phyloP scores from a whole-genome alignment of 2,329 filamentous ascomycete species.

The Alternaria longipes region DNA sequence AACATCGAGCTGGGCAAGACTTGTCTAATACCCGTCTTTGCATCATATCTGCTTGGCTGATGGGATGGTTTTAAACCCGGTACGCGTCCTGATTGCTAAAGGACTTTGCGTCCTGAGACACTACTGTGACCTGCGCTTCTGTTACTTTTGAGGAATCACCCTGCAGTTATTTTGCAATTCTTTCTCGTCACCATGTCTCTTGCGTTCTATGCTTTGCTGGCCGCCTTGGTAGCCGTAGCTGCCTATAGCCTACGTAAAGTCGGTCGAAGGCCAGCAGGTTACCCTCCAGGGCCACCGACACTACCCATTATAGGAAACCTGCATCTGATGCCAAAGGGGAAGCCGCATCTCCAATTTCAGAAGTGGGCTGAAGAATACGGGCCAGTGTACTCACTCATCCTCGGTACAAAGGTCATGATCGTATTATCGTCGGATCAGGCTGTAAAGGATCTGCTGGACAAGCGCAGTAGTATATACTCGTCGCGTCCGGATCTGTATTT shows the following conservation, averaged over 20 bases:
- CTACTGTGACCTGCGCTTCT: background rate
- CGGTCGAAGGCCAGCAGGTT: slow-evolving; percentile 46
- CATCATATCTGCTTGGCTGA: background rate
- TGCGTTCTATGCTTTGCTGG: background rate
- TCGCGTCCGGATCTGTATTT: slow-evolving; percentile 51
- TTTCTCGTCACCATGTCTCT: slow-evolving; percentile 8
- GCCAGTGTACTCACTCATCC: slow-evolving; percentile 62
- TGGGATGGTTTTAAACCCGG: background rate
- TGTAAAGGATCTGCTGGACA: slow-evolving; percentile 64
- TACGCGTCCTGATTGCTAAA: background rate
- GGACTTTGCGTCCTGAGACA: background rate
- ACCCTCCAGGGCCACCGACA: slow-evolving; percentile 62
- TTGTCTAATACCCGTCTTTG: background rate
- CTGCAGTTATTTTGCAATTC: background rate
- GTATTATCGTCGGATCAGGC: slow-evolving; percentile 58
- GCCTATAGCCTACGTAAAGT: slow-evolving; percentile 20
- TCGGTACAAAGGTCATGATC: slow-evolving; percentile 60
- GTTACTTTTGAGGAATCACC: background rate
- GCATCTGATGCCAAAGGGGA: slow-evolving; percentile 57
- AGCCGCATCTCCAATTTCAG: slow-evolving; percentile 59
- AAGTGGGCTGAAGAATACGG: slow-evolving; percentile 64
- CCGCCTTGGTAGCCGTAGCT: background rate
- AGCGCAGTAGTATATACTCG: slow-evolving; percentile 61
- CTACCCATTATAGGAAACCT: slow-evolving; percentile 63
- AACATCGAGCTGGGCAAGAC: no score